Base-by-base conservation (phyloP, 768 basidiomycete species). In the Collybia nuda region DNA sequence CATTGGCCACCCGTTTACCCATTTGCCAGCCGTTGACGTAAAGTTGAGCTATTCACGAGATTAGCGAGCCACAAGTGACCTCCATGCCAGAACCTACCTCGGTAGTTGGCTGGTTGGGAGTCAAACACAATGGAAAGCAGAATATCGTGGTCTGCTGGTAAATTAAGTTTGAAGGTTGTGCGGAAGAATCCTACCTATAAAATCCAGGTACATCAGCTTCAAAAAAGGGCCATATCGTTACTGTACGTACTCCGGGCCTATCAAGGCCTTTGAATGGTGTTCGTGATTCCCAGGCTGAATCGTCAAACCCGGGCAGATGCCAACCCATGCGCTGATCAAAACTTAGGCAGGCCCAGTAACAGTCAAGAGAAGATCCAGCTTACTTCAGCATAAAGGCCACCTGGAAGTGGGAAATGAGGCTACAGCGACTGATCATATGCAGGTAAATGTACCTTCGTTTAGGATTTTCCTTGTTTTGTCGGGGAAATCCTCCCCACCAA, bases 21-120 rank as follows among this genome's bases (percentile, higher is more conserved):
- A 57, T 50, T 32, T 57, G 56, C 56, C 56, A 57, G 21, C 56
- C 56, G 23, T 57, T 57, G 9, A 57, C 44, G 50, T 57, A 57
- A n/a, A 57, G 47, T 50, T 57, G 56, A 19, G 50, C 56, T 57
- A 18, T 14, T 2, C 9, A 11, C 14, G 14, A 11, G 12, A 32
- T 32, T 11, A 32, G 14, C 12, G 9, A 32, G 12, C 14, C 14
- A 11, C 32, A 3, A 11, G 9, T 14, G 3, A 11, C 14, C 32
- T 3, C 12, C 32, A 32, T 32, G 12, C 32, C 4, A 4, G 3
- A 9, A 51, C 50, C 5, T 22, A 57, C 56, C 50, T 6, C 56
- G 53, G 29, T 57, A 57, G 19, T 47, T 47, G n/a, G 53, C 56
- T 2, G 47, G 26, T 12, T 28, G 28, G 4, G 47, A 32, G 6